These are phyloP conservation scores for Trichoderma atroviride DNA, from an alignment of 2,329 filamentous ascomycete genomes.

Conservation along the genomic window DNA sequence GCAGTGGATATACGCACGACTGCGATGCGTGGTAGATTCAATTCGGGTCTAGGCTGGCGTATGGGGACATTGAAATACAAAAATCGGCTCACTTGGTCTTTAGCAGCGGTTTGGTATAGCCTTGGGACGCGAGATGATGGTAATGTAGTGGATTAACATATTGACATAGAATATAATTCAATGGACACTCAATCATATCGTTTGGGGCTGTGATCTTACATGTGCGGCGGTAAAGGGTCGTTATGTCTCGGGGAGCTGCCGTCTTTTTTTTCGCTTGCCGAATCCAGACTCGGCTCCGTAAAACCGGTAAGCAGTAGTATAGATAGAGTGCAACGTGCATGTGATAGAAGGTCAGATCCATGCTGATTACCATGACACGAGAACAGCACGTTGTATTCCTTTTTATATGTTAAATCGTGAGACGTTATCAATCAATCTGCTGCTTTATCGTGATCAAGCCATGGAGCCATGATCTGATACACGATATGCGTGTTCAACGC, in stretches of 20 bases:
- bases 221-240: background rate
- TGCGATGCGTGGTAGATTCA: background rate
- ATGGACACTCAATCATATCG: background rate
- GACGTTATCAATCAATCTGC: background rate
- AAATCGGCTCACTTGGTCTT: conserved; percentile 4
- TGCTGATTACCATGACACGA: background rate
- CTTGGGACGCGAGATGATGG: background rate
- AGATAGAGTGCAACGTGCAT: background rate
- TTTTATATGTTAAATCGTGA: background rate
- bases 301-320: background rate
- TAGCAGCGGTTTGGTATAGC: background rate
- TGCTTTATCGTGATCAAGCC: background rate
- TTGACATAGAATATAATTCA: background rate
- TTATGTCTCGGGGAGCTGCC: background rate
- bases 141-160: background rate
- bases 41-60: conserved; percentile 7
- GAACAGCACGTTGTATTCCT: too few relatives aligned
- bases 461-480: conserved; percentile 12
- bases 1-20: conserved; percentile 2
- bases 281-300: background rate
- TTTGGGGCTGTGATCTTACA: background rate
- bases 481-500: background rate
- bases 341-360: background rate
- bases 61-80: conserved; percentile 12
- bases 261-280: background rate